Percentiles rank a stretch among this genome's conserved stretches.
phyloP scores from a whole-genome alignment of 2,329 filamentous ascomycete genomes.

The Pseudogymnoascus sp. region DNA sequence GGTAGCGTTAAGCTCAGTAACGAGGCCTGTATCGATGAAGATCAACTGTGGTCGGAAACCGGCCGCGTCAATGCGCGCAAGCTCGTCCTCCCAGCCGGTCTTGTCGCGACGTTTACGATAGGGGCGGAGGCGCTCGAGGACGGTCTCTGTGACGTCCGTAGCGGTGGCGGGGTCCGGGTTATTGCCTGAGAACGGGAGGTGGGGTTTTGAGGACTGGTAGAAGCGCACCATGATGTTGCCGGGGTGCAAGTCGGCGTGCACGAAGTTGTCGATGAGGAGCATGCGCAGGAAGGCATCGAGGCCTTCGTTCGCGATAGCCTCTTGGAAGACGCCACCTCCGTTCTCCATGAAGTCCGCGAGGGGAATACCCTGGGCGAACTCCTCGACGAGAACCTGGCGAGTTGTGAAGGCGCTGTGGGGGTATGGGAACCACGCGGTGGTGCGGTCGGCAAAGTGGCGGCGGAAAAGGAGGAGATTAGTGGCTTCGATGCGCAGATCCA shows the following conservation, averaged over 20 bases:
- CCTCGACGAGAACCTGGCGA: constrained; percentile 83
- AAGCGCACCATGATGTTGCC: constrained; percentile 99
- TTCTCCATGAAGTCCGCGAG: constrained; percentile 83
- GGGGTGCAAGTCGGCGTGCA: constrained; percentile 91
- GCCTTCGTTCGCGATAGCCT: constrained; percentile 90
- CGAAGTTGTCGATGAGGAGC: constrained; percentile 94
- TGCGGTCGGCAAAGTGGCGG: constrained; percentile 78
- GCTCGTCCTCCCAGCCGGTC: constrained; percentile 62
- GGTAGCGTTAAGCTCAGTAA: constrained; percentile 80
- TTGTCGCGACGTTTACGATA: constrained; percentile 53
- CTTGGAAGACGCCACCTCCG: constrained; percentile 84
- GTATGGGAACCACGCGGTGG: constrained; percentile 94
- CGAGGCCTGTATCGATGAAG: constrained; percentile 93
- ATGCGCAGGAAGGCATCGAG: constrained; percentile 94
- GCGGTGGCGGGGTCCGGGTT: constrained; percentile 36
- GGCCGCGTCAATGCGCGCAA: constrained; percentile 70
- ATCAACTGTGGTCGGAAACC: constrained; percentile 90
- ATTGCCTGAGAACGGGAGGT: constrained; percentile 43
- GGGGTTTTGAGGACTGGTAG: constrained; percentile 70
- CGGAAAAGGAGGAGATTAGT: constrained; percentile 84
- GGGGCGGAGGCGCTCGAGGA: constrained; percentile 70
- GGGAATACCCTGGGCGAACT: constrained; percentile 91
- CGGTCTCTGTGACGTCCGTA: constrained; percentile 77
- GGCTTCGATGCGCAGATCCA: constrained; percentile 90
- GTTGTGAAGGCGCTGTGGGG: constrained; percentile 91